phyloP scores from a whole-genome alignment of 257 asterid genomes.

The Mitragyna speciosa region DNA sequence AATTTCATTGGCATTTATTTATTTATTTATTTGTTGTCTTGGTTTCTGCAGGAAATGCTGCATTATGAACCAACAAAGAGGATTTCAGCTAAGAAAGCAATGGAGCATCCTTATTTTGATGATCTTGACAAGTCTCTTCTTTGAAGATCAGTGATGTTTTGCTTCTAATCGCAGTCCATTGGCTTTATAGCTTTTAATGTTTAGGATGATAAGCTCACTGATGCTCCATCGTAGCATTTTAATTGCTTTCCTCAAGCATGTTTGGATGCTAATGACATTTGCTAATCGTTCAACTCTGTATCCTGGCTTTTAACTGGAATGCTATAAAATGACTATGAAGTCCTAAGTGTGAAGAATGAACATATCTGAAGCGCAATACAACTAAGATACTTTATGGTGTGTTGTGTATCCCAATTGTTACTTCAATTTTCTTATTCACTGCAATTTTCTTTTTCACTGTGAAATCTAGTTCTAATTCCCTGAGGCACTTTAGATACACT shows the following conservation, averaged over 20 bases:
- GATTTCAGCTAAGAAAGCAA: conserved; percentile 95
- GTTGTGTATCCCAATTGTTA: neutral
- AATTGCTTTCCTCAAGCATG: conserved; percentile 29
- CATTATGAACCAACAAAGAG: conserved; percentile 83
- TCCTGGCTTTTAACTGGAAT: neutral
- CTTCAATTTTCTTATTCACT: neutral
- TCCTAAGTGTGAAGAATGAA: neutral
- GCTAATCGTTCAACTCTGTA: neutral
- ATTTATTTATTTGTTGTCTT: too few relatives aligned
- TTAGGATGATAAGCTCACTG: neutral
- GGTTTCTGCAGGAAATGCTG: conserved; percentile 75
- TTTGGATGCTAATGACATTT: neutral
- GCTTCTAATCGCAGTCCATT: neutral
- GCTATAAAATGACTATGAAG: neutral
- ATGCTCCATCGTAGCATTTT: neutral
- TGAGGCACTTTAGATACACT: too few relatives aligned
- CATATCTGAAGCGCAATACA: neutral
- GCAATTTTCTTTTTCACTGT: neutral
- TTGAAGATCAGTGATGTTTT: conserved; percentile 12
- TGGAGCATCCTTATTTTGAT: conserved; percentile 90
- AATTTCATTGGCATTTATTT: neutral
- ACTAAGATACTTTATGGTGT: neutral
- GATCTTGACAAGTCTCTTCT: conserved; percentile 58
- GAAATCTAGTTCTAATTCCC: neutral
- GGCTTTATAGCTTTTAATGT: neutral